A percentile compares a stretch with the other conserved stretches of the same genome.
phyloP scores from a whole-genome alignment of 1,284 basidiomycete genomes.

The Cutaneotrichosporon spelunceum region DNA sequence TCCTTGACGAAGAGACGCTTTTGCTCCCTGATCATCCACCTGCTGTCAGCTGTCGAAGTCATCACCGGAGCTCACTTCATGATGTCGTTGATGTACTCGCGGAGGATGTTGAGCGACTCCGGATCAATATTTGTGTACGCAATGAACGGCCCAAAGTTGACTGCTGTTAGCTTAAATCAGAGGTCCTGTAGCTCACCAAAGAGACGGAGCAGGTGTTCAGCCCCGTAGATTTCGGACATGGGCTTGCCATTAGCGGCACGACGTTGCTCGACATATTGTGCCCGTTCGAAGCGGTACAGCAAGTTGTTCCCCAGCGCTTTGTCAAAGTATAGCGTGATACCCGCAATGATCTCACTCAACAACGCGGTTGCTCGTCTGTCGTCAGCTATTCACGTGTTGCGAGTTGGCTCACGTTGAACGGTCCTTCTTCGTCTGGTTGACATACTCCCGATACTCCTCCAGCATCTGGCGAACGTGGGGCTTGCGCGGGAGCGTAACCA shows the following conservation, averaged over 20 bases:
- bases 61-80: conserved; percentile 62
- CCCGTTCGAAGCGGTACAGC: conserved; percentile 89
- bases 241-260: conserved; percentile 71
- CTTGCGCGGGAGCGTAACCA: conserved; percentile 77
- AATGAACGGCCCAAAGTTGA: conserved; percentile 68
- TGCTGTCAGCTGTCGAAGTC: conserved; percentile 19
- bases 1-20: conserved; percentile 52
- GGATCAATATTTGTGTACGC: conserved; percentile 85
- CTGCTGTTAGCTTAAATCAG: conserved; percentile 36
- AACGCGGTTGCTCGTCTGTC: conserved; percentile 58
- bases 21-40: conserved; percentile 54
- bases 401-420: conserved; percentile 51
- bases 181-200: conserved; percentile 66
- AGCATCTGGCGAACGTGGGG: conserved; percentile 79
- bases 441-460: conserved; percentile 69
- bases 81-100: conserved; percentile 87
- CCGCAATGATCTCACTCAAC: conserved; percentile 77
- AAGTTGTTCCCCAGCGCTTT: conserved; percentile 83
- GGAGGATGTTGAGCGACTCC: conserved; percentile 75
- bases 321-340: conserved; percentile 92
- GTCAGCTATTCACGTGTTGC: not conserved
- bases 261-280: conserved; percentile 81
- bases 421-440: conserved; percentile 55
- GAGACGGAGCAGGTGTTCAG: conserved; percentile 88
- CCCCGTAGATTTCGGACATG: conserved; percentile 89